Evolutionary conservation across 495 filamentous ascomycete genomes (phyloP).

Genomic region (Hypoxylon rickii): DNA sequence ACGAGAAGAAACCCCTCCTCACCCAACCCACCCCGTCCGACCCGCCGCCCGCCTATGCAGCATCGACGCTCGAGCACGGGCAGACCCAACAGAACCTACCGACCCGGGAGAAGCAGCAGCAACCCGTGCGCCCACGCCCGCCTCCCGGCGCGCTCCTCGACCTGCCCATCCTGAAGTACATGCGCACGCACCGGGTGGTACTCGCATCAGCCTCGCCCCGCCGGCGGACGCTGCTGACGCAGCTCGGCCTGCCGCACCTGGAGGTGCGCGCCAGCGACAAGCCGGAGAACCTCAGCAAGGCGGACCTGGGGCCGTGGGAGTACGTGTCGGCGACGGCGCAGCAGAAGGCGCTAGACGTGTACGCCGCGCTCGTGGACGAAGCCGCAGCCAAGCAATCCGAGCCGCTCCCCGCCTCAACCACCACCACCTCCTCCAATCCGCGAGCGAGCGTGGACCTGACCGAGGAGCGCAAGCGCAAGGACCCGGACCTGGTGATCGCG

Average conservation of each 20-base stretch:
- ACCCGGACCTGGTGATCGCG: conserved; percentile 84
- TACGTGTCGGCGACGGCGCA: conserved; percentile 89
- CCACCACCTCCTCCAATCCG: neutral
- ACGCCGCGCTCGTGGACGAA: conserved; percentile 67
- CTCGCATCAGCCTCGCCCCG: conserved; percentile 88
- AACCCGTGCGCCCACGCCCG: conserved; percentile 24
- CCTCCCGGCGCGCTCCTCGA: conserved; percentile 73
- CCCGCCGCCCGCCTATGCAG: conserved; percentile 50
- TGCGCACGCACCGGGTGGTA: conserved; percentile 76
- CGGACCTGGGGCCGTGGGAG: conserved; percentile 73
- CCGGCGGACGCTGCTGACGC: conserved; percentile 75
- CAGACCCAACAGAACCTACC: conserved; percentile 14
- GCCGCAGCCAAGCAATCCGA: conserved; percentile 29
- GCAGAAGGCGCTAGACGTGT: conserved; percentile 80
- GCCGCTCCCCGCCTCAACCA: neutral
- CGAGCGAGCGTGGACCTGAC: conserved; percentile 4
- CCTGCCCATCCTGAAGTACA: conserved; percentile 73
- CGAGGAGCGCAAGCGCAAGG: conserved; percentile 39
- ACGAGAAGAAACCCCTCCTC: conserved; percentile 28
- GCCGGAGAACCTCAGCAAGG: conserved; percentile 81
- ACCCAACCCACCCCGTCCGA: conserved; percentile 40
- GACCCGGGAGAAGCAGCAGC: conserved; percentile 4
- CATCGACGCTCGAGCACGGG: conserved; percentile 46
- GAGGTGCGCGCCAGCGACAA: conserved; percentile 81
- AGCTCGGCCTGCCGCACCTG: conserved; percentile 74